Evolutionary conservation across 1,139 yeast genomes (phyloP), one percentile per base, ranked within the genome.

Genomic region (Tardiomyces digboiensis): DNA sequence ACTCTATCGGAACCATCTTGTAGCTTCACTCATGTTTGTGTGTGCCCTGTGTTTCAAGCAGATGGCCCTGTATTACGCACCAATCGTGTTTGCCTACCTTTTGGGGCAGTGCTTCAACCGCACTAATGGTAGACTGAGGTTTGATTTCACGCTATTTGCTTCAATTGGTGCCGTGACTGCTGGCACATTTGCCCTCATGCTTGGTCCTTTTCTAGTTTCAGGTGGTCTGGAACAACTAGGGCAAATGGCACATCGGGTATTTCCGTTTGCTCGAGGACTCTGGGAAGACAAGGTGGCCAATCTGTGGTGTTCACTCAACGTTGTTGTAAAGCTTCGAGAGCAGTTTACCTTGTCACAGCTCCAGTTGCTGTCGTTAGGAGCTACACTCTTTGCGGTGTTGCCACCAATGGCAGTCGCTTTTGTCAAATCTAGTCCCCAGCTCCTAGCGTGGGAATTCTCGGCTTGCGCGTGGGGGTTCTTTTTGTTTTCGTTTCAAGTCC

Each of bases 241-340:
- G 29, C 72, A 55, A 71, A 71, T 61, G 54, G 51, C 86, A 18
- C 63, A 70, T 41, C 74, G 98, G 52, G 82, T 91, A 23, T 91
- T 91, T 62, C 98, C 99, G 1, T 89, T 91, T 57, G 77, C 78
- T 41, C 74, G 98, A 58, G 98, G 98, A 0, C 72, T 93, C 14
- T 91, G 93, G 71, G 98, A 91, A 62, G 98, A 91, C 60, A 91
- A 91, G 62, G 98, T 93, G 13, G 97, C 96, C 42, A 91, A 89
- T 59, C 82, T 91, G 56, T 91, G 99, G 99, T 89, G 98, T 62
- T 82, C 94, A 8, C 69, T 88, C 2, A 91, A 91, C 61, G 70
- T 84, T 0, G 52, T 87, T 12, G 61, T 89, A 58, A 91, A 91
- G 60, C 82, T 87, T 56, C 79, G 76, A 51, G 58, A 65, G 2